A percentile compares a stretch with the other conserved stretches of the same genome.
These are phyloP conservation scores for Colletotrichum sp. DNA, from an alignment of 2,329 filamentous ascomycete species.

Conservation along the genomic window DNA sequence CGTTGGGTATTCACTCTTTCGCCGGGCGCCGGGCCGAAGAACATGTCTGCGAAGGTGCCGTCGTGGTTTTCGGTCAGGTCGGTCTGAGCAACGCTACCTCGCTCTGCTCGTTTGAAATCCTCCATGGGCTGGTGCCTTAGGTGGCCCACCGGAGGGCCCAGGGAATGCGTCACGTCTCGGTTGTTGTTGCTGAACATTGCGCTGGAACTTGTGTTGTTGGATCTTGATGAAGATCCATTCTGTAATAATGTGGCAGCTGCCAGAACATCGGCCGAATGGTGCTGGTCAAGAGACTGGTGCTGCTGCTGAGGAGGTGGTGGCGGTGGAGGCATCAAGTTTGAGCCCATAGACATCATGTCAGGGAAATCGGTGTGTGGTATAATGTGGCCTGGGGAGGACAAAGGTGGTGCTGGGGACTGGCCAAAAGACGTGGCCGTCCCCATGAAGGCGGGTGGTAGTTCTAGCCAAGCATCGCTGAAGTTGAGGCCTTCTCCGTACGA, in stretches of 20 bases:
- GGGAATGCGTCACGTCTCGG: slow-evolving; percentile 18
- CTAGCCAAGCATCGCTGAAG: slow-evolving; percentile 58
- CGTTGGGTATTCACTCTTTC: slow-evolving; percentile 20
- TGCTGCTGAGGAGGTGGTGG: slow-evolving; percentile 34
- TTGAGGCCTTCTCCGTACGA: slow-evolving; percentile 57
- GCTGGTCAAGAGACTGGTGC: slow-evolving; percentile 26
- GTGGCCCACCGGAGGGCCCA: slow-evolving; percentile 43
- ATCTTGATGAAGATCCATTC: slow-evolving; percentile 39
- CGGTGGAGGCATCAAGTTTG: slow-evolving; percentile 40
- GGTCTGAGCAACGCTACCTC: slow-evolving; percentile 29
- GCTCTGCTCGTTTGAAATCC: slow-evolving; percentile 45
- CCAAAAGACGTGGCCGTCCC: slow-evolving; percentile 69
- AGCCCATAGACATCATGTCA: slow-evolving; percentile 32
- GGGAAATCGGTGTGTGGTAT: slow-evolving; percentile 28
- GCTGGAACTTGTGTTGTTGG: slow-evolving; percentile 24
- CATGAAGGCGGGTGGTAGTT: slow-evolving; percentile 69
- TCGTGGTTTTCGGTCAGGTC: slow-evolving; percentile 33
- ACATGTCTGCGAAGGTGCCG: slow-evolving; percentile 46
- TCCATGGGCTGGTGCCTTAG: slow-evolving; percentile 47
- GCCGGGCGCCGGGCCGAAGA: slow-evolving; percentile 34
- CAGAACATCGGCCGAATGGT: slow-evolving; percentile 60
- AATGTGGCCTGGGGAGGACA: slow-evolving; percentile 28
- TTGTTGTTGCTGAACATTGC: slow-evolving; percentile 16
- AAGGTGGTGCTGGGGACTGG: slow-evolving; percentile 45
- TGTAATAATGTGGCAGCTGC: slow-evolving; percentile 60